Evolutionary conservation across 768 basidiomycete genomes (phyloP), one percentile per base, ranked within the genome.

Genomic region (Chiua virens): DNA sequence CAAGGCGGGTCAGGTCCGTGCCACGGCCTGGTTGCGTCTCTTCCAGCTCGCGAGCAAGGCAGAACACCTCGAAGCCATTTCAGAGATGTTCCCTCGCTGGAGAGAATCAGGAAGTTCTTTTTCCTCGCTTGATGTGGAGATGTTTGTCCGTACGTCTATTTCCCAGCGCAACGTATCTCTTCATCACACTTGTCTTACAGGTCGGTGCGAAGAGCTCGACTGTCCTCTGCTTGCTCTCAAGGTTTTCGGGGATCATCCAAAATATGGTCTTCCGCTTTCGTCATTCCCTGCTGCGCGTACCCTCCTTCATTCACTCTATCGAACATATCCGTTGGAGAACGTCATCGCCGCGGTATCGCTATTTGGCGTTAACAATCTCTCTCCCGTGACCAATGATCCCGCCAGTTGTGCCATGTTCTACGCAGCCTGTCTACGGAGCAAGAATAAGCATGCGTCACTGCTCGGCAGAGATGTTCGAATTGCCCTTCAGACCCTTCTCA

Each of bases 211-310:
- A 52, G 76, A 85, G 58, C 75, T 87, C 2, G 61, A 68, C 14
- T 80, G 80, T 50, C 80, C 82, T 4, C 58, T 68, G 22, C 74
- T 87, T 35, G 83, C 85, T 4, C 69, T 89, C 13, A 69, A 77
- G 30, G 78, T 86, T 20, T 84, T 85, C 60, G 78, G 80, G 20
- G 70, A 87, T 60, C 84, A 77, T 50, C 71, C 82, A 14, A 83
- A 81, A 61, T 85, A 87, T 63, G 77, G 79, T 44, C 56, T 87
- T 17, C 63, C 71, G 20, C 72, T 87, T 14, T 49, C 58, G 8
- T 77, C 79, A 3, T 68, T 79, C 10, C 55, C 70, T 0, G 80
- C 77, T 2, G 86, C 77, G 1, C 83, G 78, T 5, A 75, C 73
- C 37, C 77, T 88, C 40, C 62, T 87, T 1, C 79, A 86, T 51